Conservation (phyloP, 306 rosid genomes). For the Rubus parviflorus region DNA sequence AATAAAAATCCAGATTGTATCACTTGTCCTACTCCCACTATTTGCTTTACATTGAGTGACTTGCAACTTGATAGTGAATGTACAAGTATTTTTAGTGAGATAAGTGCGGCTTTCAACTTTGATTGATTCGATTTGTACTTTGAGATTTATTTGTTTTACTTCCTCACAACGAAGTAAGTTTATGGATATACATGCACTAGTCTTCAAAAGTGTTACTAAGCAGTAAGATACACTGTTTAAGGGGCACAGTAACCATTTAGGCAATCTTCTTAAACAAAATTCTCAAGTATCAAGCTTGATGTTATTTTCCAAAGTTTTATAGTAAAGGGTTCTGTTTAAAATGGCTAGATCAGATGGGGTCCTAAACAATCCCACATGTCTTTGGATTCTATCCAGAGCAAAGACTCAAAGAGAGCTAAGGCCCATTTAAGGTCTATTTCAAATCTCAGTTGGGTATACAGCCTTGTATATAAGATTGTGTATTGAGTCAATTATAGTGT, state of each 20-base stretch:
- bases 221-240: too few relatives aligned
- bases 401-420: neutral
- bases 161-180: too few relatives aligned
- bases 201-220: too few relatives aligned
- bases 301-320: neutral
- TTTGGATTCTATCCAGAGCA: neutral
- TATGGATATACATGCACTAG: too few relatives aligned
- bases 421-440: constrained; percentile 5
- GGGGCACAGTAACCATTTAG: too few relatives aligned
- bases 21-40: neutral
- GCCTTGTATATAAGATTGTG: neutral
- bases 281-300: neutral
- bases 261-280: neutral
- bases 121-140: neutral
- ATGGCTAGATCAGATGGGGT: neutral
- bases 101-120: neutral
- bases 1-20: too few relatives aligned
- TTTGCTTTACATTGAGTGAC: neutral
- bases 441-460: neutral
- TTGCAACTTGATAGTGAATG: neutral
- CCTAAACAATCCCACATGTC: constrained; percentile 2
- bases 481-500: neutral
- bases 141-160: too few relatives aligned
- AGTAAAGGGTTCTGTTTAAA: neutral
- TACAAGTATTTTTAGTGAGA: neutral